A percentile compares a stretch with the other conserved stretches of the same genome.
phyloP scores from a whole-genome alignment of 306 rosid species.

The Cucumis cinereus region DNA sequence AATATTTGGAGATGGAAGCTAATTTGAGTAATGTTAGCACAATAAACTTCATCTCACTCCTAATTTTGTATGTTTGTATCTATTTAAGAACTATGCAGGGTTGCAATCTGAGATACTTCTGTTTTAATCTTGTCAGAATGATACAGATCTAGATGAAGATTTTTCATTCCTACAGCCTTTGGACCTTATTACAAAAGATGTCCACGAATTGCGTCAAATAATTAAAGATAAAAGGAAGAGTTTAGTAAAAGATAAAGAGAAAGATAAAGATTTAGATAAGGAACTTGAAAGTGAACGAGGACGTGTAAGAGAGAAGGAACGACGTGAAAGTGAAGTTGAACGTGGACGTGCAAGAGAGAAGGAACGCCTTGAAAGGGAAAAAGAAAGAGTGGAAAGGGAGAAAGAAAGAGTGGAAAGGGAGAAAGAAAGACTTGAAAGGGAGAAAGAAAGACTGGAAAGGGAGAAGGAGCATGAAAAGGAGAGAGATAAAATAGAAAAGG shows the following conservation, averaged over 20 bases:
- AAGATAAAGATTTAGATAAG: conserved; percentile 40
- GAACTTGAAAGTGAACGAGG: conserved; percentile 57
- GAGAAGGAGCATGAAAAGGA: conserved; percentile 55
- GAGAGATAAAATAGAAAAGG: conserved; percentile 47
- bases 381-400: conserved; percentile 12
- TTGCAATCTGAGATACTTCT: conserved; percentile 37
- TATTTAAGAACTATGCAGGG: conserved; percentile 6
- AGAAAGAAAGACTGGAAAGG: conserved; percentile 33
- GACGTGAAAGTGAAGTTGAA: conserved; percentile 29
- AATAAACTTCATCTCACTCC: conserved; percentile 12
- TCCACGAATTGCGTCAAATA: conserved; percentile 62
- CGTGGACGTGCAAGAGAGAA: conserved; percentile 22
- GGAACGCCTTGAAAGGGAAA: conserved; percentile 24
- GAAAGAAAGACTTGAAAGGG: conserved; percentile 42
- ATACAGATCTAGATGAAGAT: conserved; percentile 82
- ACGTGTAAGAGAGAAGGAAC: conserved; percentile 62
- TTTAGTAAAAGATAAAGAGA: conserved; percentile 48
- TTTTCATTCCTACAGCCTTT: conserved; percentile 82
- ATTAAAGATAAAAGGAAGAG: conserved; percentile 57
- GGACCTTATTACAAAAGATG: conserved; percentile 89
- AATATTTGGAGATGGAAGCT: conserved; percentile 97
- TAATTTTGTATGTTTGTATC: neutral
- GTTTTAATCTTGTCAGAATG: conserved; percentile 85
- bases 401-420: conserved; percentile 30
- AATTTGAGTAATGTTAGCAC: conserved; percentile 90